These are phyloP conservation scores for Arthrobotrys sinensis DNA, from an alignment of 2,329 filamentous ascomycete genomes.

Conservation along the genomic window DNA sequence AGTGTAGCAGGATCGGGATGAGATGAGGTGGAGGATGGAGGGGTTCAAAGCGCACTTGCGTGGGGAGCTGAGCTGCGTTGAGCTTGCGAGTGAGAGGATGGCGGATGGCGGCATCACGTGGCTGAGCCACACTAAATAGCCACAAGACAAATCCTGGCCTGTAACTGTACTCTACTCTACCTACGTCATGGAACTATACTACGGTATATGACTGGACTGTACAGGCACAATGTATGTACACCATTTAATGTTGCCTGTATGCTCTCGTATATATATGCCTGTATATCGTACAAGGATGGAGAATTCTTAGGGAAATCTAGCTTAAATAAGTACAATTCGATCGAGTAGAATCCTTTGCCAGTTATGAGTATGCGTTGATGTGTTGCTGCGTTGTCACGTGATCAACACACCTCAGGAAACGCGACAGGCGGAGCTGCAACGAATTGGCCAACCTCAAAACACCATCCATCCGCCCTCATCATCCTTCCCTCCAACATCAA, in stretches of 20 bases:
- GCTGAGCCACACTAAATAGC: slow-evolving; percentile 9
- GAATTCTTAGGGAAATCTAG: too few species aligned
- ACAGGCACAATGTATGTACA: too few species aligned
- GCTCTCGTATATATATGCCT: too few species aligned
- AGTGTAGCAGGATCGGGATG: background rate
- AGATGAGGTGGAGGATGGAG: slow-evolving; percentile 33
- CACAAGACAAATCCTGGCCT: background rate
- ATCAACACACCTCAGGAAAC: background rate
- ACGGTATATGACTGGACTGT: too few species aligned
- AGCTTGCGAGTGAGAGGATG: too few species aligned
- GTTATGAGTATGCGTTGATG: background rate
- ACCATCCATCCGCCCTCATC: background rate
- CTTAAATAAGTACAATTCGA: too few species aligned
- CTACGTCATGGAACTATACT: too few species aligned
- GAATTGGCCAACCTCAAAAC: background rate
- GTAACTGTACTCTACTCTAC: too few species aligned
- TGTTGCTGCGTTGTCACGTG: slow-evolving; percentile 1
- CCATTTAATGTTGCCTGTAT: too few species aligned
- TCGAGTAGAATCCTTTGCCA: too few species aligned
- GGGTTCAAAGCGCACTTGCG: background rate
- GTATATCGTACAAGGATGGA: too few species aligned
- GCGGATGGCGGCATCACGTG: slow-evolving; percentile 42
- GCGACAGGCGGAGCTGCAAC: background rate
- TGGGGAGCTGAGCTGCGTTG: background rate
- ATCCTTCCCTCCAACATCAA: slow-evolving; percentile 6